These are phyloP conservation scores for Neurospora terricola DNA, from an alignment of 495 filamentous ascomycete species.

Conservation along the genomic window DNA sequence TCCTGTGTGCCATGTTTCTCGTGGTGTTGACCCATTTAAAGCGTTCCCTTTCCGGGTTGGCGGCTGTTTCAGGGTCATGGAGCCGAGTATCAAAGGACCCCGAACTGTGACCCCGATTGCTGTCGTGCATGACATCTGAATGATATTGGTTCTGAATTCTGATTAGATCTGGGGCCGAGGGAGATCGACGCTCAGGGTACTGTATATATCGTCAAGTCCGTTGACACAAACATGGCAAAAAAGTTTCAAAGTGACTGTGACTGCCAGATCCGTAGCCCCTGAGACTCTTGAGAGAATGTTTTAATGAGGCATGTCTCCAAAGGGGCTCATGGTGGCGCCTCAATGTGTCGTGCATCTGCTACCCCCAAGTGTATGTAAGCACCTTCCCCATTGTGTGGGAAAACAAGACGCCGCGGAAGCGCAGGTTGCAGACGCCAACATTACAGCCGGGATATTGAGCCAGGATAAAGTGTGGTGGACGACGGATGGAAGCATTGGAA, in stretches of 20 bases:
- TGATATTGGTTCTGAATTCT: background rate
- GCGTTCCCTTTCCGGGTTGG: background rate
- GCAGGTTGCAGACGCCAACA: slow-evolving; percentile 12
- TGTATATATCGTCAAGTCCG: background rate
- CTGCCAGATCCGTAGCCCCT: background rate
- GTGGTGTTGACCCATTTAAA: background rate
- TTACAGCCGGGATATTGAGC: slow-evolving; percentile 12
- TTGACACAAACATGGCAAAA: background rate
- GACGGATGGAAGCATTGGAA: slow-evolving; percentile 16
- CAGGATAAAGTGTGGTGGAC: slow-evolving; percentile 10
- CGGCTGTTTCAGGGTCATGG: background rate
- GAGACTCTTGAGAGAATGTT: background rate
- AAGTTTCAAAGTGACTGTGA: background rate
- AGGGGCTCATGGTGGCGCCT: background rate
- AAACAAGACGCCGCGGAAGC: slow-evolving; percentile 3
- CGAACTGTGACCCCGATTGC: background rate
- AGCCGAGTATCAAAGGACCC: background rate
- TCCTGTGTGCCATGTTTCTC: background rate
- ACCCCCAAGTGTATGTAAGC: background rate
- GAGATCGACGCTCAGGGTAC: background rate
- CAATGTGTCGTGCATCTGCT: background rate
- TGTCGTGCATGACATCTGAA: background rate
- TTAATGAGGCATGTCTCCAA: background rate
- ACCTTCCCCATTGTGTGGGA: background rate
- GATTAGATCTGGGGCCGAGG: background rate